A percentile compares a stretch with the other conserved stretches of the same genome.
These are phyloP conservation scores for Trichothecium roseum DNA, from an alignment of 2,329 filamentous ascomycete genomes.

Conservation along the genomic window DNA sequence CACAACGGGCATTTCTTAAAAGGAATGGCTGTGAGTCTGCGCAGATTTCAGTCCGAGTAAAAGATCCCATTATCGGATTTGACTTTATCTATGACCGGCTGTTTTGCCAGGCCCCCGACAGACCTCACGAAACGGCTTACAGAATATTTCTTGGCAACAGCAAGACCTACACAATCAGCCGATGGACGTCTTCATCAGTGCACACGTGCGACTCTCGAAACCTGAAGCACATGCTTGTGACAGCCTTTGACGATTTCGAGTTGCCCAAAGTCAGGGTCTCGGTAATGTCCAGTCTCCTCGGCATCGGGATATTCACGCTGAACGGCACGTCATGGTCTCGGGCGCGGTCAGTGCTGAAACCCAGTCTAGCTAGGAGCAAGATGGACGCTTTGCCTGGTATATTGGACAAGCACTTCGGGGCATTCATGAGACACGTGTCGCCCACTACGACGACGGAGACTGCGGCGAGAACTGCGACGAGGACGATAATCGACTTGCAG, in stretches of 20 bases:
- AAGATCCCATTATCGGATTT: constrained; percentile 20
- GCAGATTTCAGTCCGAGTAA: constrained; percentile 13
- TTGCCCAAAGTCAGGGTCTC: constrained; percentile 24
- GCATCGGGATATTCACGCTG: constrained; percentile 35
- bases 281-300: constrained; percentile 28
- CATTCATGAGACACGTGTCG: constrained; percentile 26
- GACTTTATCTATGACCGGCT: constrained; percentile 22
- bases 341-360: constrained; percentile 25
- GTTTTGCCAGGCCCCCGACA: constrained; percentile 13
- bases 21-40: constrained; percentile 12
- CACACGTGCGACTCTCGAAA: constrained; percentile 38
- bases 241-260: constrained; percentile 39
- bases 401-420: constrained; percentile 22
- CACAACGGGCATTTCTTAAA: background rate
- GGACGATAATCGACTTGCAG: constrained; percentile 26
- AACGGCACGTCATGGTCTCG: constrained; percentile 37
- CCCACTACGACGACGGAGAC: no score
- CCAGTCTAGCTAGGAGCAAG: constrained; percentile 22
- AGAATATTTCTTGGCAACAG: constrained; percentile 16
- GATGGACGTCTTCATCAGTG: constrained; percentile 21
- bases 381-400: constrained; percentile 14
- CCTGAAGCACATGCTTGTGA: constrained; percentile 43
- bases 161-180: constrained; percentile 19
- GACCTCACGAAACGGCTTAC: constrained; percentile 17
- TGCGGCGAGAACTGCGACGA: no score